Percentiles rank a stretch among this genome's conserved stretches.
Evolutionary conservation across 164 flowering plant species (phyloP).

Genomic region (Nymphaea colorata): DNA sequence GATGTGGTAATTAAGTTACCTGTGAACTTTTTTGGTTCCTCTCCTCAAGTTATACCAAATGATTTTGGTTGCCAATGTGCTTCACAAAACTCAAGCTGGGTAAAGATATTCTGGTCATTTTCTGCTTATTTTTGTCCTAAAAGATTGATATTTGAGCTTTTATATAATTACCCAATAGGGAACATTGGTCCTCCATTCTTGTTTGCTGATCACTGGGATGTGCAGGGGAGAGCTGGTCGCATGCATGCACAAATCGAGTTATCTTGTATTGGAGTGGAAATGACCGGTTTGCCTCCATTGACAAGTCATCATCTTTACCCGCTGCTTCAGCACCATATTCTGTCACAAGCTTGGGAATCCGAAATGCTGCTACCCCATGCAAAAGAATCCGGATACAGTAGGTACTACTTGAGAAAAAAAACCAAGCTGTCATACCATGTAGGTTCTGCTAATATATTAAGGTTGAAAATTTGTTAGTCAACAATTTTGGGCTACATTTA

Average conservation of each 20-base stretch:
- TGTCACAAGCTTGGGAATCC: conserved; percentile 60
- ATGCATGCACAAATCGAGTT: conserved; percentile 77
- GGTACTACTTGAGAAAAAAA: conserved; percentile 2
- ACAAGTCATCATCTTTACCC: conserved; percentile 74
- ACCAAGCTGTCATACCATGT: background rate
- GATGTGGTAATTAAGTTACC: too few relatives aligned
- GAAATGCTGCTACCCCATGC: conserved; percentile 36
- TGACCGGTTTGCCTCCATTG: conserved; percentile 66
- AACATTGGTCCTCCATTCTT: background rate
- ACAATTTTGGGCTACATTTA: too few relatives aligned
- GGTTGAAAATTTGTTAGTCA: too few relatives aligned
- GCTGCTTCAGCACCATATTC: conserved; percentile 76
- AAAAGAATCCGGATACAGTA: conserved; percentile 59
- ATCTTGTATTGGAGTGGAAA: conserved; percentile 80
- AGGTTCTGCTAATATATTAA: too few relatives aligned
- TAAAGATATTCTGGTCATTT: too few relatives aligned
- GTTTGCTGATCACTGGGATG: background rate
- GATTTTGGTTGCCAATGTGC: background rate
- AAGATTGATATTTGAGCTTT: background rate
- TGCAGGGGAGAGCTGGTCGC: conserved; percentile 93
- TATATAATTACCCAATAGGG: background rate
- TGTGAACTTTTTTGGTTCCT: background rate
- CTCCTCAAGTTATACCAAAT: background rate
- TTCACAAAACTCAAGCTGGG: background rate
- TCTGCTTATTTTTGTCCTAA: too few relatives aligned